These are phyloP conservation scores for Agrocybe pediades DNA, from an alignment of 768 basidiomycete species.

Conservation along the genomic window DNA sequence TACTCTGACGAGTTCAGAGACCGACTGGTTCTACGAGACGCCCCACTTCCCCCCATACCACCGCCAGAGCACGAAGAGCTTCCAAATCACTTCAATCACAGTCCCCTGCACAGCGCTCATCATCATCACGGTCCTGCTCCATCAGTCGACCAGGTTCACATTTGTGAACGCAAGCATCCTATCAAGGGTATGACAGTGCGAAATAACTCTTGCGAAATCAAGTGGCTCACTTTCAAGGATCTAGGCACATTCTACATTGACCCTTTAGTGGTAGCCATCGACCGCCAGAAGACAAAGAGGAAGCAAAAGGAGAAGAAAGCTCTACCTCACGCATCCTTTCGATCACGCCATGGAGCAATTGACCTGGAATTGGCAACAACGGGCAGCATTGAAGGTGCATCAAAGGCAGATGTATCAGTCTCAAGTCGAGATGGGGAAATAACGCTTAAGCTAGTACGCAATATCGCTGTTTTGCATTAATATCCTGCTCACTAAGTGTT, in stretches of 20 bases:
- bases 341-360: slow-evolving; percentile 40
- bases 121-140: slow-evolving; percentile 19
- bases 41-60: not conserved
- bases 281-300: slow-evolving; percentile 19
- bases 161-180: slow-evolving; percentile 29
- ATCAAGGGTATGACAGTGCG: slow-evolving; percentile 30
- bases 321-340: slow-evolving; percentile 41
- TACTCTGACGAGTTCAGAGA: slow-evolving; percentile 14
- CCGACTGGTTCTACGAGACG: not conserved
- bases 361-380: slow-evolving; percentile 38
- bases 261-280: slow-evolving; percentile 32
- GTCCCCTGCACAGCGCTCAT: not conserved
- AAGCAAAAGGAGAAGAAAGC: slow-evolving; percentile 28
- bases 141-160: slow-evolving; percentile 33
- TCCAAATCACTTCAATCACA: not conserved
- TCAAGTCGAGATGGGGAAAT: slow-evolving; percentile 38
- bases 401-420: slow-evolving; percentile 39
- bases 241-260: slow-evolving; percentile 45
- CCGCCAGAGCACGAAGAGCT: not conserved
- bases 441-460: slow-evolving; percentile 39
- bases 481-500: not conserved
- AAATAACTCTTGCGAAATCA: not conserved
- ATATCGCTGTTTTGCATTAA: not conserved
- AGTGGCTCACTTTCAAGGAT: not conserved
- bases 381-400: slow-evolving; percentile 28